phyloP scores from a whole-genome alignment of 106 monocot species.

The Triglochin maritima region DNA sequence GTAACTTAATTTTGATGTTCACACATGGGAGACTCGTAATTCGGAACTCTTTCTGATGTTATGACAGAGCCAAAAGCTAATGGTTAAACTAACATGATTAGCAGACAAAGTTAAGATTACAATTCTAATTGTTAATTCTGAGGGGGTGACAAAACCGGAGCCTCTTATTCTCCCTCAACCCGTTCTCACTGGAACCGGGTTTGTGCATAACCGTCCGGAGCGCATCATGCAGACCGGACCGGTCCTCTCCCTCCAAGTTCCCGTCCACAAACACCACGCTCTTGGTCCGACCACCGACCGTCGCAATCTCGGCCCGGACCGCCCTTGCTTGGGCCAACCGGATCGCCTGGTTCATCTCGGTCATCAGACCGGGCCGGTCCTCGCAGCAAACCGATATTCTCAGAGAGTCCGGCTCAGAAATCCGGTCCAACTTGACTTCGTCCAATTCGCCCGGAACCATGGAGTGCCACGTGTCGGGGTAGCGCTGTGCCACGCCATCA shows the following conservation, averaged over 20 bases:
- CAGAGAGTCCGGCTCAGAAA: not conserved
- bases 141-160: constrained; percentile 1
- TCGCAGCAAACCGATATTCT: constrained; percentile 64
- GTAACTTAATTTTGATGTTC: no score
- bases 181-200: constrained; percentile 4
- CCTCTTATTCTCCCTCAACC: not conserved
- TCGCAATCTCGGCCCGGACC: constrained; percentile 65
- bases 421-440: constrained; percentile 44
- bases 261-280: constrained; percentile 25
- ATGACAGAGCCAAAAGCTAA: not conserved
- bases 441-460: constrained; percentile 46
- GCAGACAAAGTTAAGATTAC: not conserved
- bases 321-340: constrained; percentile 37
- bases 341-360: constrained; percentile 53
- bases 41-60: no score
- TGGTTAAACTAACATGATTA: not conserved
- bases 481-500: constrained; percentile 18
- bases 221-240: constrained; percentile 32
- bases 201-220: constrained; percentile 38
- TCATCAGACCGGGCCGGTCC: constrained; percentile 68
- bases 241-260: constrained; percentile 11
- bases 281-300: constrained; percentile 62
- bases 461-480: not conserved
- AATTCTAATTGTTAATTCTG: not conserved
- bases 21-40: no score